A percentile compares a stretch with the other conserved stretches of the same genome.
Evolutionary conservation across 1,284 basidiomycete species (phyloP).

Genomic region (Lentinus polychrous): DNA sequence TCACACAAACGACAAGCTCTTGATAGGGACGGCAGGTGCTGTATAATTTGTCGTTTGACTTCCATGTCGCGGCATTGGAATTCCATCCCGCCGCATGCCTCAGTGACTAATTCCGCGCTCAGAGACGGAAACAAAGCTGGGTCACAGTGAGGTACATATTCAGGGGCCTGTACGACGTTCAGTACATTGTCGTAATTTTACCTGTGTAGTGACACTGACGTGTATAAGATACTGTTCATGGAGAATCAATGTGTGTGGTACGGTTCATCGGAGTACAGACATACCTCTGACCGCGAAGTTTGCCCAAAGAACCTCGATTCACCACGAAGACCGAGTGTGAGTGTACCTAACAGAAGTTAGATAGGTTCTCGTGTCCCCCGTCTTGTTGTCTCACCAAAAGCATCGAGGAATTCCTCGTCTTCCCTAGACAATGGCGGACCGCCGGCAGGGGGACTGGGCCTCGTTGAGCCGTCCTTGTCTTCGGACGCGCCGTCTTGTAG

Average conservation of each 20-base stretch:
- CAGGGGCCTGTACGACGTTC: neutral
- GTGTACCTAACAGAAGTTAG: conserved; percentile 37
- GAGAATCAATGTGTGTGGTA: conserved; percentile 1
- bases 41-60: conserved; percentile 33
- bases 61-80: conserved; percentile 24
- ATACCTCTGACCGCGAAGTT: conserved; percentile 58
- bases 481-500: conserved; percentile 23
- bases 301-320: conserved; percentile 53
- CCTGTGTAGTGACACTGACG: conserved; percentile 24
- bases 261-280: conserved; percentile 10
- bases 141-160: conserved; percentile 5
- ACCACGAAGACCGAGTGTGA: conserved; percentile 48
- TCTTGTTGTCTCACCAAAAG: conserved; percentile 38
- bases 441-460: conserved; percentile 7
- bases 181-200: neutral
- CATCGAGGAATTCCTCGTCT: conserved; percentile 44
- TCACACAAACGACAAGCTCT: conserved; percentile 50
- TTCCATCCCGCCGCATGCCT: conserved; percentile 26
- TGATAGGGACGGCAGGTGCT: conserved; percentile 39
- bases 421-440: conserved; percentile 21
- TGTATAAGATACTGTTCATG: conserved; percentile 42
- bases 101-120: conserved; percentile 18
- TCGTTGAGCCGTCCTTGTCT: conserved; percentile 8
- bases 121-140: conserved; percentile 16
- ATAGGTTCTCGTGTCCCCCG: neutral